Evolutionary conservation across 1,284 basidiomycete genomes (phyloP), one percentile per base, ranked within the genome.

Genomic region (Lentinula novae-zelandiae): DNA sequence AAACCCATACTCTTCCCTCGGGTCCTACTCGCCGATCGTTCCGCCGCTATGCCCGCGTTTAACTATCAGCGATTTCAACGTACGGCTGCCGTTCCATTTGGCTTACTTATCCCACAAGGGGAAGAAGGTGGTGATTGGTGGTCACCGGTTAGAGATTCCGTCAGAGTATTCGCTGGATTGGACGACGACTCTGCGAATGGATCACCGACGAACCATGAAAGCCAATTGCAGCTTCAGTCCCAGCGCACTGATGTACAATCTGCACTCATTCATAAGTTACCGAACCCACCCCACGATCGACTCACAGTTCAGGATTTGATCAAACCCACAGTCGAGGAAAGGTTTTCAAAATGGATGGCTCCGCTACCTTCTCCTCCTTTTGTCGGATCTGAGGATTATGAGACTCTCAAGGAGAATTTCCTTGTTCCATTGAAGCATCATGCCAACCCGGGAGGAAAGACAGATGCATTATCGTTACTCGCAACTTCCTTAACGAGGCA

Each of bases 1-100:
- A 82, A 83, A 17, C 82, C 87, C 0, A 87, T 89, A 69, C 81
- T 94, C n/a, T 86, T 93, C 63, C 92, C 94, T 65, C 86, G 92
- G 9, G 87, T 94, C 36, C 76, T 95, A 12, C 80, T 95, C 62
- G 87, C 87, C 3, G 94, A 96, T 70, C 87, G 94, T 48, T 85
- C 89, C 0, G 90, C 93, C 0, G 84, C 92, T 0, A 91, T 92
- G 82, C 78, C 84, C 42, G 85, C 90, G 1, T 79, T 81, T 61
- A 84, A 86, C 66, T 93, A 82, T 69, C 73, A 77, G 4, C 81
- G 83, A 39, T 93, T 87, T 31, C 87, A 88, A 72, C 83, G 93
- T 49, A 91, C 84, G 0, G 89, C 92, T 3, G 78, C 85, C 15
- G 85, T 89, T 58, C 80, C 93, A 0, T 90, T 92, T 67, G 82